Conservation (phyloP, 2,329 filamentous ascomycete genomes). For the Curvularia sp. region DNA sequence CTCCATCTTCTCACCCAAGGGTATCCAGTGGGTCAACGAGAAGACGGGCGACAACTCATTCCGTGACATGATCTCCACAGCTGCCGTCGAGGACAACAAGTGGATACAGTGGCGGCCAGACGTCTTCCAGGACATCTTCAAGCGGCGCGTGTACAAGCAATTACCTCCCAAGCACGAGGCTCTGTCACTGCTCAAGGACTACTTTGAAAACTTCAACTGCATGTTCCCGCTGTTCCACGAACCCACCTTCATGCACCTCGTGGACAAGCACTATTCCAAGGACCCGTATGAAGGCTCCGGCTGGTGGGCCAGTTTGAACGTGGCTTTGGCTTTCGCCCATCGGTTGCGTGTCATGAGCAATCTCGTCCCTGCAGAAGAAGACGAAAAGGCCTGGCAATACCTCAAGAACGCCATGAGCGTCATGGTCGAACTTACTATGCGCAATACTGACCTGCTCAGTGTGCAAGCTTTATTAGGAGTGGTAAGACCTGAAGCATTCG, state of each 20-base stretch:
- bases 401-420: constrained; percentile 96
- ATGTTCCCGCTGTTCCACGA: constrained; percentile 98
- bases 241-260: constrained; percentile 96
- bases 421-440: constrained; percentile 90
- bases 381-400: constrained; percentile 93
- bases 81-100: constrained; percentile 86
- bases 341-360: constrained; percentile 95
- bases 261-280: constrained; percentile 89
- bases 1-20: constrained; percentile 97
- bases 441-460: constrained; percentile 92
- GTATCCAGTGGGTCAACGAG: constrained; percentile 97
- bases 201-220: constrained; percentile 98
- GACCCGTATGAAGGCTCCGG: constrained; percentile 94
- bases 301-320: constrained; percentile 98
- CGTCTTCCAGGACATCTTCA: constrained; percentile 91
- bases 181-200: constrained; percentile 86
- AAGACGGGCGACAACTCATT: constrained; percentile 97
- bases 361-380: constrained; percentile 85
- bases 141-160: constrained; percentile 80
- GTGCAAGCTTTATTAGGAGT: constrained; percentile 94
- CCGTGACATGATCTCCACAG: constrained; percentile 91
- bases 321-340: constrained; percentile 91
- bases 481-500: constrained; percentile 53
- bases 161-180: constrained; percentile 88
- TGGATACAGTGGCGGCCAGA: constrained; percentile 99